Base-by-base conservation (phyloP, 148 eudicot genomes). In the Cornus kousa region DNA sequence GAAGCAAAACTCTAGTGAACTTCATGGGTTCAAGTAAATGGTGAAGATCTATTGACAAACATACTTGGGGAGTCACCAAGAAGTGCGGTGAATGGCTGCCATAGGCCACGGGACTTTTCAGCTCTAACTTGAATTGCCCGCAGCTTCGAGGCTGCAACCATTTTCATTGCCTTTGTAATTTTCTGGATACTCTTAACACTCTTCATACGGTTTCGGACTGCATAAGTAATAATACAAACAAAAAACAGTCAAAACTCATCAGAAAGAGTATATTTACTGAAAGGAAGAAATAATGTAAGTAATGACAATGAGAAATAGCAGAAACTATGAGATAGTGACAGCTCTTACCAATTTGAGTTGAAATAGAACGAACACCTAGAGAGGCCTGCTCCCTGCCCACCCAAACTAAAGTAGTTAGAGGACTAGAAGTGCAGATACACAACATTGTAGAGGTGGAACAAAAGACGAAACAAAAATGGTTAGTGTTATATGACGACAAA, bases 61-160 rank as follows among this genome's bases (percentile, higher is more conserved):
- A 77, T 91, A 97, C 99, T 92, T 59, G 99, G 98, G 77, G 86
- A 81, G 79, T 97, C 99, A 69, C 98, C 99, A 79, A 97, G 98
- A 78, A 97, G 99, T 48, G 97, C 99, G 74, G 98, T 94, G 80
- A 97, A 97, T 70, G 99, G 99, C 90, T 97, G 97, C 99, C 99
- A 97, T 55, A 94, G 78, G 71, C 99, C 97, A 89, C 99, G 99
- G 50, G 99, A 94, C 72, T 97, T 94, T 78, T 97, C 99, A 77
- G 97, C 90, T 85, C 84, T 97, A 35, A 82, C 70, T 86, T 97
- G 99, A 79, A 94, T 85, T 71, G 94, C 97, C 79, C 99, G 87
- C 80, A 97, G 88, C 90, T 97, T 97, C 68, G 98, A 97, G 59
- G 99, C 98, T 85, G 99, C 99, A 94, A 97, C 99, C 99, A 97